These are phyloP conservation scores for Amyloporia xantha DNA, from an alignment of 768 basidiomycete genomes.

Conservation along the genomic window DNA sequence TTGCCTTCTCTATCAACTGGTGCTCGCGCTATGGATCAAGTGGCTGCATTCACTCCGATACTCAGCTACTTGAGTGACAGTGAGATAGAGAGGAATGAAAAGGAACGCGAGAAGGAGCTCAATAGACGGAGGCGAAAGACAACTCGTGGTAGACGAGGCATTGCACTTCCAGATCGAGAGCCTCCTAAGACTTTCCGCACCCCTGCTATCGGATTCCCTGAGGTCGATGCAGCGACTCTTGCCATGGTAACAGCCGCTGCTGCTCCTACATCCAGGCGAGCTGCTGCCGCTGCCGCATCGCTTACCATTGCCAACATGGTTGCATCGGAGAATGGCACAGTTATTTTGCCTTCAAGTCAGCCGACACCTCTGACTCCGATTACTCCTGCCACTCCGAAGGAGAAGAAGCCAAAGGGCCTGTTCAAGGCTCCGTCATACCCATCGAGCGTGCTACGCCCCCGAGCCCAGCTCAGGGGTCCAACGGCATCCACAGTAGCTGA, in stretches of 20 bases:
- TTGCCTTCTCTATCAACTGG: constrained; percentile 71
- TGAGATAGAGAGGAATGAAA: constrained; percentile 84
- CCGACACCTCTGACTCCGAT: constrained; percentile 34
- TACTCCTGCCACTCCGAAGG: constrained; percentile 42
- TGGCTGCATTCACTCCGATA: constrained; percentile 77
- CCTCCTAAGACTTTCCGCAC: constrained; percentile 89
- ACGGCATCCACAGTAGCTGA: constrained; percentile 67
- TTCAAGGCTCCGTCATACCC: constrained; percentile 69
- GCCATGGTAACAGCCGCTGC: constrained; percentile 58
- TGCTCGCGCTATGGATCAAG: constrained; percentile 70
- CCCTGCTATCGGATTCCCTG: constrained; percentile 79
- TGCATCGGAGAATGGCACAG: constrained; percentile 80
- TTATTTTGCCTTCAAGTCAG: constrained; percentile 37
- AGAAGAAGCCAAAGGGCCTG: constrained; percentile 63
- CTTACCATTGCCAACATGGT: constrained; percentile 89
- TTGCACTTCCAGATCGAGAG: constrained; percentile 88
- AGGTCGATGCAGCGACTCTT: constrained; percentile 63
- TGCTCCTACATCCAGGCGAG: constrained; percentile 68
- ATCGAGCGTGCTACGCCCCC: constrained; percentile 45
- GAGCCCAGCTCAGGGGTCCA: constrained; percentile 53
- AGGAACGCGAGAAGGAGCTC: constrained; percentile 90
- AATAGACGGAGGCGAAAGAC: constrained; percentile 80
- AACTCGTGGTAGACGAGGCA: constrained; percentile 73
- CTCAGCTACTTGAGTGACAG: constrained; percentile 85
- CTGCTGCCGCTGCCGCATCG: constrained; percentile 80